A percentile compares a stretch with the other conserved stretches of the same genome.
phyloP scores from a whole-genome alignment of 495 filamentous ascomycete species.

The Clavariopsis aquatica region DNA sequence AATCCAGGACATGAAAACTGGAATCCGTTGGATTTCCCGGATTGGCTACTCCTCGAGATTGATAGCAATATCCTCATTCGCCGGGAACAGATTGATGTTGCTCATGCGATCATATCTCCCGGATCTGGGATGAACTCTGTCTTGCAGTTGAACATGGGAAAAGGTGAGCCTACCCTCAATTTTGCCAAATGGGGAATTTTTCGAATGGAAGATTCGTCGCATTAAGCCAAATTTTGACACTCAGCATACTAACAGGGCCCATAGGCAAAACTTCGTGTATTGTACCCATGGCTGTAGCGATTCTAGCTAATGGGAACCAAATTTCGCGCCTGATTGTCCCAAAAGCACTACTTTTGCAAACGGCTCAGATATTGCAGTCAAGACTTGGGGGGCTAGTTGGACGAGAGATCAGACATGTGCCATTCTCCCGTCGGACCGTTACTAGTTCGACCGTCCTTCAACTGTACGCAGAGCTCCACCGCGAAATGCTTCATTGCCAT shows the following conservation, averaged over 20 bases:
- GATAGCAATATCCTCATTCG: constrained; percentile 58
- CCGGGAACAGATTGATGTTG: constrained; percentile 55
- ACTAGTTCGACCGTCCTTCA: constrained; percentile 41
- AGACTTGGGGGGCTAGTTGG: constrained; percentile 53
- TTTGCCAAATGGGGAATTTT: too few species aligned
- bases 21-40: constrained; percentile 48
- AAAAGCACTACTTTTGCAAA: constrained; percentile 55
- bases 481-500: constrained; percentile 16
- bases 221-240: not conserved
- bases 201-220: not conserved
- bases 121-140: constrained; percentile 52
- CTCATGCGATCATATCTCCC: constrained; percentile 54
- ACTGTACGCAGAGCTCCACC: constrained; percentile 45
- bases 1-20: constrained; percentile 55
- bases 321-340: constrained; percentile 55
- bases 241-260: not conserved
- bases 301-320: constrained; percentile 51
- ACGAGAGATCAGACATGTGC: constrained; percentile 51
- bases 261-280: constrained; percentile 52
- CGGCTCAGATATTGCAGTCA: constrained; percentile 52
- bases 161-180: constrained; percentile 37
- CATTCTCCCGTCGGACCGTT: constrained; percentile 53
- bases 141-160: constrained; percentile 57
- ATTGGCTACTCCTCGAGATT: constrained; percentile 63
- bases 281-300: constrained; percentile 51